These are phyloP conservation scores for Sclerotiophoma versabilis DNA, from an alignment of 2,329 filamentous ascomycete species.

Conservation along the genomic window DNA sequence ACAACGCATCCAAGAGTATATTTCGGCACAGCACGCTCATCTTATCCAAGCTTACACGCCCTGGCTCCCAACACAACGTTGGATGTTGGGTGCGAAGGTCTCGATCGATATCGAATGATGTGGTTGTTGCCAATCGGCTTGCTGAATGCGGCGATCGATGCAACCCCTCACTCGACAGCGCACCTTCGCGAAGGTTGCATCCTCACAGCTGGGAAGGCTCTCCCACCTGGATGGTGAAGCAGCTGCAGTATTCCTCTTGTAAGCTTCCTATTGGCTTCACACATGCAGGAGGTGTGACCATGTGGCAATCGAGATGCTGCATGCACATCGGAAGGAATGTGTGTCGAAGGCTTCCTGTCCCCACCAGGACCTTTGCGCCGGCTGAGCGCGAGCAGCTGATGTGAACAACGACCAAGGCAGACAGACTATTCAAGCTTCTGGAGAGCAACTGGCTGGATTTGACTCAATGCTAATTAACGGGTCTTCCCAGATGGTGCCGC, in stretches of 20 bases:
- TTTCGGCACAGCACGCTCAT: conserved; percentile 7
- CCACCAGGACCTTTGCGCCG: neutral
- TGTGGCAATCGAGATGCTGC: neutral
- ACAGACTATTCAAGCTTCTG: neutral
- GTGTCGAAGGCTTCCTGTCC: neutral
- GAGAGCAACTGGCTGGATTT: neutral
- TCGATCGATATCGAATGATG: neutral
- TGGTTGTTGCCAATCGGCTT: conserved; percentile 1
- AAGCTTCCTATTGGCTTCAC: neutral
- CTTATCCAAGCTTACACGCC: conserved; percentile 1
- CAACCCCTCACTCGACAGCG: conserved; percentile 11
- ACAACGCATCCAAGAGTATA: neutral
- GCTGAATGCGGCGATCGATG: conserved; percentile 8
- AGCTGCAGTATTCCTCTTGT: neutral
- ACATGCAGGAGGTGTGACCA: neutral
- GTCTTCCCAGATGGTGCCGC: neutral
- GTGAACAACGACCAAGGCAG: neutral
- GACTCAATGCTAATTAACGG: neutral
- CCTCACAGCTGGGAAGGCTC: neutral
- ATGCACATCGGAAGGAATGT: neutral
- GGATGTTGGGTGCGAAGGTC: neutral
- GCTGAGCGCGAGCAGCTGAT: neutral
- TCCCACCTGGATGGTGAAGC: neutral
- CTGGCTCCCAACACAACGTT: neutral
- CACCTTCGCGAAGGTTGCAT: neutral